A percentile compares a stretch with the other conserved stretches of the same genome.
These are phyloP conservation scores for Raphanus hybrid DNA, from an alignment of 441 rosid species.

Conservation along the genomic window DNA sequence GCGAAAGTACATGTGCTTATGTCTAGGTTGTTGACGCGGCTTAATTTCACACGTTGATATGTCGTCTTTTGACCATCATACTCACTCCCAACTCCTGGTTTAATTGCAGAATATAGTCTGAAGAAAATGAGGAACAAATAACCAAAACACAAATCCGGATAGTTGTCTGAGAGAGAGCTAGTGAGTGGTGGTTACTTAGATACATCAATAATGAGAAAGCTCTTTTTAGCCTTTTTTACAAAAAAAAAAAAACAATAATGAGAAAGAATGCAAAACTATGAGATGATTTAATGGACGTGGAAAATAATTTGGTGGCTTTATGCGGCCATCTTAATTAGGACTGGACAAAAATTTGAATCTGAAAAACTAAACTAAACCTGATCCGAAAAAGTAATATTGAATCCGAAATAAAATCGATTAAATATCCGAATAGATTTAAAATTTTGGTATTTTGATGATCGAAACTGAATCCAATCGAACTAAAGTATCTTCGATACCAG, in stretches of 20 bases:
- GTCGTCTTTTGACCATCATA: conserved; percentile 43
- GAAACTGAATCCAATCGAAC: too few relatives aligned
- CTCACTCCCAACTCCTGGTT: conserved; percentile 27
- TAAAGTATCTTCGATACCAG: too few relatives aligned
- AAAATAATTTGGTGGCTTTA: conserved; percentile 29
- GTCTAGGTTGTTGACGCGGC: conserved; percentile 54
- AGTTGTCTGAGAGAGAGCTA: conserved; percentile 25
- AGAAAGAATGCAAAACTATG: conserved; percentile 22
- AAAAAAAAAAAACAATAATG: too few relatives aligned
- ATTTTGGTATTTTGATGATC: too few relatives aligned
- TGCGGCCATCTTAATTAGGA: conserved; percentile 17
- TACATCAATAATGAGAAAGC: conserved; percentile 13
- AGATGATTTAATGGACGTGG: conserved; percentile 25
- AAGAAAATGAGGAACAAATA: conserved; percentile 1
- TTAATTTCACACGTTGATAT: conserved; percentile 36
- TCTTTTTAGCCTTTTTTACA: too few relatives aligned
- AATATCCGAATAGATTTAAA: too few relatives aligned
- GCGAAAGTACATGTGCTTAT: conserved; percentile 55
- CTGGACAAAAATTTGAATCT: too few relatives aligned
- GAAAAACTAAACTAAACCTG: too few relatives aligned
- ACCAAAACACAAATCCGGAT: conserved; percentile 25
- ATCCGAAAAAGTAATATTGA: too few relatives aligned
- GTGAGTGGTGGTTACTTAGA: conserved; percentile 43
- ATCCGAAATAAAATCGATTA: too few relatives aligned
- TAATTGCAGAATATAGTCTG: conserved; percentile 17